Evolutionary conservation across 2,329 filamentous ascomycete species (phyloP), one percentile per base, ranked within the genome.

Genomic region (Sordariomycetes sp.): DNA sequence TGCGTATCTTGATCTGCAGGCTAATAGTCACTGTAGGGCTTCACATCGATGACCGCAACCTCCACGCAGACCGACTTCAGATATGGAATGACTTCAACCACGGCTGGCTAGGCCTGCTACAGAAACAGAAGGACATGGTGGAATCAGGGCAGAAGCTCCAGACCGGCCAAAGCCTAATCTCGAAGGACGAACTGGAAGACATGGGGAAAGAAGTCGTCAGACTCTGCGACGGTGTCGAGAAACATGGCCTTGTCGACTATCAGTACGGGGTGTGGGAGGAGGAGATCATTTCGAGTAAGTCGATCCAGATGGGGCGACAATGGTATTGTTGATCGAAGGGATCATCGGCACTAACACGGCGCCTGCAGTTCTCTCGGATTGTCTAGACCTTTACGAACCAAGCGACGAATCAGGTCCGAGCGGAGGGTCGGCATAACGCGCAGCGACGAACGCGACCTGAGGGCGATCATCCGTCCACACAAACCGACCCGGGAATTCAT

Each of bases 211-310:
- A 95, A 64, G 72, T 99, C 34, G 80, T 95, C 58, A 80, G 84
- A 55, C 76, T 96, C 55, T 95, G 91, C 67, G 90, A 97, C 67
- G 81, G 81, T 55, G 81, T 97, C 61, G 92, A 97, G 70, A 85
- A 87, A 62, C 86, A 95, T 67, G 94, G 94, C n/a, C 74, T 99
- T 53, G 90, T 99, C 12, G 94, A 99, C 72, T 99, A 97, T 68
- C 87, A 97, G 66, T 95, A 96, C 74, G 94, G 94, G 10, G 89
- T 97, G 28, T 95, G 90, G 82, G 94, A 97, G 71, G 91, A 97
- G 67, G 84, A 89, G 66, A 96, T 97, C 64, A 81, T 94, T 63
- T 80, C 81, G 59, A 79, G 91, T 96, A 76, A 72, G 88, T 78
- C 24, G 10, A 32, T 25, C 50, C 28, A 22, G 22, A 24, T 13